Conservation (phyloP, 306 rosid species). For the Carpinus fangiana region DNA sequence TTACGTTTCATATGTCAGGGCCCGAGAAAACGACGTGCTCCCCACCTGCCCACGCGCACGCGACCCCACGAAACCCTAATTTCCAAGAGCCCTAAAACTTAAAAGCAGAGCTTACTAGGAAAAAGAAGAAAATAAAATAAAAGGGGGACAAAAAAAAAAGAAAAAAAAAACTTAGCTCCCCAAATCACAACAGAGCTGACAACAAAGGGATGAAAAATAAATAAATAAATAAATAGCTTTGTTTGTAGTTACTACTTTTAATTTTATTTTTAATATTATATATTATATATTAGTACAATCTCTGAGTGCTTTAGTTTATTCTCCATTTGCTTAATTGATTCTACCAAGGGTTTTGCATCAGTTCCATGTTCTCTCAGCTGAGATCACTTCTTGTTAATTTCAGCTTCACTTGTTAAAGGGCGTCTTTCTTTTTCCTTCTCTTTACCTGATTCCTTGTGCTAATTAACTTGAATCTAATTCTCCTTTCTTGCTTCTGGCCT, state of each 20-base stretch:
- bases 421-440: conserved; percentile 18
- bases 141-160: not conserved
- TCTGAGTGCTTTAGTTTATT: conserved; percentile 24
- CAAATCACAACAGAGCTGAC: conserved; percentile 48
- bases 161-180: conserved; percentile 33
- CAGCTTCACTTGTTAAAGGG: conserved; percentile 2
- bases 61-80: conserved; percentile 88
- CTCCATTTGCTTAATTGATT: conserved; percentile 36
- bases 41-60: conserved; percentile 75
- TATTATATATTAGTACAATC: conserved; percentile 8
- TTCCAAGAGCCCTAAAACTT: conserved; percentile 57
- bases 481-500: conserved; percentile 10
- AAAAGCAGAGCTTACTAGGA: conserved; percentile 39
- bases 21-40: conserved; percentile 64
- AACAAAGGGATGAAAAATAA: conserved; percentile 1
- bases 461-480: conserved; percentile 46
- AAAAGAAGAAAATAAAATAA: not conserved
- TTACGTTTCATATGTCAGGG: conserved; percentile 28
- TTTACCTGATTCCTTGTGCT: conserved; percentile 41
- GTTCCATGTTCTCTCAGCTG: conserved; percentile 46
- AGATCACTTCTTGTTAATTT: conserved; percentile 25
- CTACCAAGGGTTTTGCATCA: conserved; percentile 50
- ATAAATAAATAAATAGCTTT: conserved; percentile 19
- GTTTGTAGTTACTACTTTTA: conserved; percentile 16
- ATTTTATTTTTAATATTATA: not conserved